These are phyloP conservation scores for Cyclotella baltica DNA, from an alignment of 108 stramenopile species.

Conservation along the genomic window DNA sequence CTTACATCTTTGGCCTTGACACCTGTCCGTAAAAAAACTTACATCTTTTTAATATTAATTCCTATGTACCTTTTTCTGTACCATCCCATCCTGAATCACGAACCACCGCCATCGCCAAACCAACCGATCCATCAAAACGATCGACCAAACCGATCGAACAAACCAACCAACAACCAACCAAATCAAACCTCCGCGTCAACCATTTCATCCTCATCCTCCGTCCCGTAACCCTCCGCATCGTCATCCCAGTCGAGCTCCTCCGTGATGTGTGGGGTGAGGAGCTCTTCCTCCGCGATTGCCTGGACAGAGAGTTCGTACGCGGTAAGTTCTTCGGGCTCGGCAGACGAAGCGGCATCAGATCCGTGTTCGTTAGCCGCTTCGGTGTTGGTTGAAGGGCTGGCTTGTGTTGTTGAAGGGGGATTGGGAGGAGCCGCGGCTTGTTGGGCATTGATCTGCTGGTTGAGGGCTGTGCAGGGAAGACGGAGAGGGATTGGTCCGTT, in stretches of 20 bases:
- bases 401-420: not conserved
- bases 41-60: not conserved
- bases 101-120: too few relatives aligned
- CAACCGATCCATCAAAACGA: not conserved
- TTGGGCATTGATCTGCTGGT: not conserved
- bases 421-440: not conserved
- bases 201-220: not conserved
- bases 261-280: not conserved
- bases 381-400: not conserved
- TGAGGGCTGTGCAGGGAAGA: constrained; percentile 11
- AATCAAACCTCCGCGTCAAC: not conserved
- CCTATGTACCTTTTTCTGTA: not conserved
- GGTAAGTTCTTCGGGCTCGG: too few relatives aligned
- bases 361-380: not conserved
- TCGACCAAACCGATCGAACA: not conserved
- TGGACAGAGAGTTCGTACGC: not conserved
- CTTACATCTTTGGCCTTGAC: not conserved
- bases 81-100: not conserved
- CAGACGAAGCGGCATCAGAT: not conserved
- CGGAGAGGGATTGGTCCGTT: not conserved
- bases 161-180: not conserved
- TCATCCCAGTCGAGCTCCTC: not conserved
- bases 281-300: not conserved
- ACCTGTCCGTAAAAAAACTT: not conserved
- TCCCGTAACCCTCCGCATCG: not conserved